Conservation (phyloP, 1,139 yeast genomes). For the Hanseniaspora gamundiae region DNA sequence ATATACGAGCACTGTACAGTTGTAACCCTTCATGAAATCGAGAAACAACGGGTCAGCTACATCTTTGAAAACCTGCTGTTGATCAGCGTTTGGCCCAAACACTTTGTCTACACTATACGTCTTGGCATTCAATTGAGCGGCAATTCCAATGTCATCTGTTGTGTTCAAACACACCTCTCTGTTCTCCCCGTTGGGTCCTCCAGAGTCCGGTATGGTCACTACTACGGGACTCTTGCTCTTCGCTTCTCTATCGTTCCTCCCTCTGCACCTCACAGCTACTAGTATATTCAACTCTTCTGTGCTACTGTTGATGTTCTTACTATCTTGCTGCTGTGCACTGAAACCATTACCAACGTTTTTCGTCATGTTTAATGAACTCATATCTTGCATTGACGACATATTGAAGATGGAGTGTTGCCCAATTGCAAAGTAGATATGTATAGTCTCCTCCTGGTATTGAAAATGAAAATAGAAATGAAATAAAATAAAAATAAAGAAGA, state of each 20-base stretch:
- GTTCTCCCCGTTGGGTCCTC: slow-evolving; percentile 11
- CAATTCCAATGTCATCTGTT: slow-evolving; percentile 31
- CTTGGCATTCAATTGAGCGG: slow-evolving; percentile 32
- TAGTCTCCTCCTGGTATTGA: too few relatives aligned
- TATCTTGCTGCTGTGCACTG: neutral
- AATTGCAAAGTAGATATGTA: too few relatives aligned
- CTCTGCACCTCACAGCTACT: slow-evolving; percentile 84
- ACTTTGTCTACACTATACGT: slow-evolving; percentile 61
- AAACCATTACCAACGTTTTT: neutral
- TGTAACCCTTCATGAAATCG: slow-evolving; percentile 57
- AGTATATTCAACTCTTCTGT: slow-evolving; percentile 40
- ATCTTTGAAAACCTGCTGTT: slow-evolving; percentile 40
- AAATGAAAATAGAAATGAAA: too few relatives aligned
- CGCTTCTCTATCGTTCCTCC: slow-evolving; percentile 61
- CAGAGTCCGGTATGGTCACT: slow-evolving; percentile 41
- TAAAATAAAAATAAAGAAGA: too few relatives aligned
- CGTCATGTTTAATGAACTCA: too few relatives aligned
- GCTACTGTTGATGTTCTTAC: neutral
- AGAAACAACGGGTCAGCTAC: slow-evolving; percentile 56
- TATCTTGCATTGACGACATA: neutral
- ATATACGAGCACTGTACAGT: slow-evolving; percentile 64
- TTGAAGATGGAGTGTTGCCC: too few relatives aligned
- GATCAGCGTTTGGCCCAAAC: slow-evolving; percentile 63
- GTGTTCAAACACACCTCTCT: slow-evolving; percentile 31
- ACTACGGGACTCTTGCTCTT: slow-evolving; percentile 62